These are phyloP conservation scores for Rosellinia necatrix DNA, from an alignment of 2,329 filamentous ascomycete species.

Conservation along the genomic window DNA sequence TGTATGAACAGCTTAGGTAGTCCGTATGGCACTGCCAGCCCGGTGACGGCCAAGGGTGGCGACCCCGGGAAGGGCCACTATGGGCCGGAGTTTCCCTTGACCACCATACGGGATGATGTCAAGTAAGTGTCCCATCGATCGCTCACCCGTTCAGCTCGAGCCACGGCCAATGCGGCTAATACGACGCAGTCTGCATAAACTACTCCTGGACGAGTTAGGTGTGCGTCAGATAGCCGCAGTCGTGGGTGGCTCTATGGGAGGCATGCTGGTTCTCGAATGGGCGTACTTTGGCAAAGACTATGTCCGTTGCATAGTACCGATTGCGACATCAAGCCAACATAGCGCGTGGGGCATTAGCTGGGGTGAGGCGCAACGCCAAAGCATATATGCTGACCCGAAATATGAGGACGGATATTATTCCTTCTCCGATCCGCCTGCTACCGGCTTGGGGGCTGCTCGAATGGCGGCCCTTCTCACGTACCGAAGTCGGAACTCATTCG, in stretches of 20 bases:
- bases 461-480: conserved; percentile 98
- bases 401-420: conserved; percentile 96
- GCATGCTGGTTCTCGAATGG: conserved; percentile 91
- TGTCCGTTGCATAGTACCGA: conserved; percentile 78
- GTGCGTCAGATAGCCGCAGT: conserved; percentile 79
- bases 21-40: conserved; percentile 85
- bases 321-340: conserved; percentile 82
- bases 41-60: conserved; percentile 86
- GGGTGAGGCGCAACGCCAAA: conserved; percentile 86
- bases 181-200: conserved; percentile 69
- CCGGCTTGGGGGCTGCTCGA: conserved; percentile 88
- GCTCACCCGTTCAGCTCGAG: not conserved
- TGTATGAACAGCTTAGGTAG: conserved; percentile 87
- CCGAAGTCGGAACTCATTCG: conserved; percentile 94
- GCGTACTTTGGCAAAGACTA: conserved; percentile 89
- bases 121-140: conserved; percentile 61
- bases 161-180: conserved; percentile 30
- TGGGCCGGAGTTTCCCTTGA: conserved; percentile 94
- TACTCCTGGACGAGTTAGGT: conserved; percentile 79
- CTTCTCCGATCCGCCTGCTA: conserved; percentile 82
- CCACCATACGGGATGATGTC: conserved; percentile 94
- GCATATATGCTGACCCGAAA: conserved; percentile 97
- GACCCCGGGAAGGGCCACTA: conserved; percentile 76
- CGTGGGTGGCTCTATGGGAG: conserved; percentile 83
- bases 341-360: conserved; percentile 91